phyloP scores from a whole-genome alignment of 2,329 filamentous ascomycete genomes.

The Botrytis medusae region DNA sequence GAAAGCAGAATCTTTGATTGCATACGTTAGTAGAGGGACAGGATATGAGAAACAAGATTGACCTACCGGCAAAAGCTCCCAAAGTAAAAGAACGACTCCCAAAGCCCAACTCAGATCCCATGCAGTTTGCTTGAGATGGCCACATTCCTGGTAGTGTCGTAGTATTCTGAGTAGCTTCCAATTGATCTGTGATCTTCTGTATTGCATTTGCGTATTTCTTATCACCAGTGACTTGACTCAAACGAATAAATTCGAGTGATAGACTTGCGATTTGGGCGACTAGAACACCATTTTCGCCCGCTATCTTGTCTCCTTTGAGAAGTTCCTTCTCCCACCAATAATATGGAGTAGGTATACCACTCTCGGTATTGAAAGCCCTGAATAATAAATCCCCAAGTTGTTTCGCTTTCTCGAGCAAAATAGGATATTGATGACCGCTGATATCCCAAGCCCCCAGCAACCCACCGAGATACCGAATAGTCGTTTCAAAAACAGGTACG shows the following conservation, averaged over 20 bases:
- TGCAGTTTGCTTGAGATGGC: constrained; percentile 53
- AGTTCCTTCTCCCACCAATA: constrained; percentile 14
- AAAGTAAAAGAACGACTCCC: constrained; percentile 56
- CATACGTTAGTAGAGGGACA: constrained; percentile 56
- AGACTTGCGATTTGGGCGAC: constrained; percentile 58
- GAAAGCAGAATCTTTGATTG: constrained; percentile 57
- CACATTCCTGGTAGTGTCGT: constrained; percentile 61
- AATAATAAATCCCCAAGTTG: constrained; percentile 69
- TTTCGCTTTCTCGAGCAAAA: constrained; percentile 63
- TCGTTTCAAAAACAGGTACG: constrained; percentile 32
- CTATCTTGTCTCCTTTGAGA: neutral
- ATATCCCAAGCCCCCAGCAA: constrained; percentile 50
- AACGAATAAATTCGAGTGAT: constrained; percentile 60
- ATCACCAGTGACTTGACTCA: constrained; percentile 60
- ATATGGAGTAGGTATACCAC: constrained; percentile 69
- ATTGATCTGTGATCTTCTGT: constrained; percentile 53
- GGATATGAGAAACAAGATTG: constrained; percentile 52
- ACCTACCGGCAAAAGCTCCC: constrained; percentile 54
- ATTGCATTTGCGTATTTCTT: constrained; percentile 60
- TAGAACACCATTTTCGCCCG: constrained; percentile 44
- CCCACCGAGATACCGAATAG: constrained; percentile 32
- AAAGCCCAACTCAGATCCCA: constrained; percentile 44
- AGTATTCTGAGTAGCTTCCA: constrained; percentile 52
- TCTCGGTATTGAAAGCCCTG: constrained; percentile 71
- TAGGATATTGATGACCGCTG: constrained; percentile 55